Evolutionary conservation across 163 green algal species (phyloP).

Genomic region (Scenedesmus sp.): DNA sequence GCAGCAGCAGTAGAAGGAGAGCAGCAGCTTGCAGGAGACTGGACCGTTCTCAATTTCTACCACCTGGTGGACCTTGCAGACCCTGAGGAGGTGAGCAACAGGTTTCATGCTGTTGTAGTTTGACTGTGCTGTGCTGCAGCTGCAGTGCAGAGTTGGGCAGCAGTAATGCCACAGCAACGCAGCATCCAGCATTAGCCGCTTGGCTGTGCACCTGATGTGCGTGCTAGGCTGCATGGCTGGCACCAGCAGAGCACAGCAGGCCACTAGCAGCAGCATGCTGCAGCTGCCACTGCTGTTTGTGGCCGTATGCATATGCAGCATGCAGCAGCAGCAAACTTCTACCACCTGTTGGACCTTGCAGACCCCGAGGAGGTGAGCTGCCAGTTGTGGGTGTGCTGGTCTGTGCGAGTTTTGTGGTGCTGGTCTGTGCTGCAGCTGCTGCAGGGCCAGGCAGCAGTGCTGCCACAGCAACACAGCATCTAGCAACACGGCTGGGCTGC

Average conservation of each 20-base stretch:
- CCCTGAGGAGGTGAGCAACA: conserved; percentile 67
- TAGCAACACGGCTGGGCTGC: no score
- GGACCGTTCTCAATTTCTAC: conserved; percentile 91
- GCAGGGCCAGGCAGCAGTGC: no score
- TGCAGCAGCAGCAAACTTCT: no score
- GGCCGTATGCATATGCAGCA: no score
- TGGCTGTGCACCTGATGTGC: no score
- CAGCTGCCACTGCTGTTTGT: not conserved
- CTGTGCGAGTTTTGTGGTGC: not conserved
- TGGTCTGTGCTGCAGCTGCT: no score
- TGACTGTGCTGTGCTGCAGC: not conserved
- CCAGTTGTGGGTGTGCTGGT: not conserved
- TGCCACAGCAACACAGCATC: no score
- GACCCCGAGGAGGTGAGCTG: conserved; percentile 69
- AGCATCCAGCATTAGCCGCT: no score
- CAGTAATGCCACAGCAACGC: not conserved
- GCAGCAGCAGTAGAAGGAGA: conserved; percentile 21
- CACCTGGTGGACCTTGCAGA: conserved; percentile 86
- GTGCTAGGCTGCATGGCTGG: no score
- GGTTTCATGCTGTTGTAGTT: not conserved
- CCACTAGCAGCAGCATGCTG: not conserved
- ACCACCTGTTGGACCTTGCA: conserved; percentile 84
- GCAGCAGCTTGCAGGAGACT: conserved; percentile 17
- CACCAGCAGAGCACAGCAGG: no score
- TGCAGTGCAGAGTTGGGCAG: not conserved